Base-by-base conservation (phyloP, 345 rosid species). In the Nasturtium officinale region DNA sequence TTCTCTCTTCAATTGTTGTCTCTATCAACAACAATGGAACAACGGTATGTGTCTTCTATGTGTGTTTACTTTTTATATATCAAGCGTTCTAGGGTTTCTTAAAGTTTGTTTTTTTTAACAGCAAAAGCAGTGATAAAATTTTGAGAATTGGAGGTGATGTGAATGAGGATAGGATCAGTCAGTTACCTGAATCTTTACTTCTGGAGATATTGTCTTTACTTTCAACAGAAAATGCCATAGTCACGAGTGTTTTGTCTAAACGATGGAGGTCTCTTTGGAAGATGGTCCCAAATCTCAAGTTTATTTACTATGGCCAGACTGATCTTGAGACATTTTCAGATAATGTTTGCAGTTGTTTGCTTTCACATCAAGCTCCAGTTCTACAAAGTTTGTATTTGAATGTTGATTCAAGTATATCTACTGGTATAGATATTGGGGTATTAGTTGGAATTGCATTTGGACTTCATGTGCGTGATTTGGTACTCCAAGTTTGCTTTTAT, bases 301-400 rank as follows among this genome's bases (percentile, higher is more conserved):
- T 47, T 47, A n/a, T 2, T 43, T 43, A 12, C 16, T 12, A 12
- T 40, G 45, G 0, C 6, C 12, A 1, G 6, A 13, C 16, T 20
- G 28, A 50, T 9, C 55, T 0, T 1, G 4, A 13, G 56, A 21
- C 8, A 11, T 51, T 51, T 4, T 5, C 7, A 10, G 7, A 51
- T 5, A 9, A 51, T n/a, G n/a, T n/a, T n/a, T n/a, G n/a, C n/a
- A n/a, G n/a, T 21, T 18, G 21, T 58, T 58, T 58, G 63, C 28
- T 58, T 35, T 58, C 28, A 15, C 25, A 58, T 11, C 12, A 21
- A 11, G 28, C 63, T 35, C 29, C 29, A 1, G 17, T 59, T 6
- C 29, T 59, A 20, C 17, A 40, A 32, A 61, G 66, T 61, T 25
- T 61, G 21, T 21, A 61, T 61, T 7, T 61, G 13, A n/a, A n/a